These are phyloP conservation scores for Schizophyllum amplum DNA, from an alignment of 1,284 basidiomycete species.

Conservation along the genomic window DNA sequence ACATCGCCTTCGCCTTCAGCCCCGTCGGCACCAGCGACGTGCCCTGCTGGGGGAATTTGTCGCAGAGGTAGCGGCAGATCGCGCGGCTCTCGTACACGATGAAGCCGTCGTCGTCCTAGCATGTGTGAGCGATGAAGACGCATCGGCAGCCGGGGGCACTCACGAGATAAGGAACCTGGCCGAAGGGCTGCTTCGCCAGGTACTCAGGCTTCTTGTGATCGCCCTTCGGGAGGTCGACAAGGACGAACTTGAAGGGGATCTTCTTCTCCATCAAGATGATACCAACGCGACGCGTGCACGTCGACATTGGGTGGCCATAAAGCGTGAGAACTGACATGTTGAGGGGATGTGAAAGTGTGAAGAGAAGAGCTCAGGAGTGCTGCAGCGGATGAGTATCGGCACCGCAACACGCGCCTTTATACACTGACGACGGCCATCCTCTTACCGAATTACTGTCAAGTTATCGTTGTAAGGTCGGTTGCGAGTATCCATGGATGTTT, in stretches of 20 bases:
- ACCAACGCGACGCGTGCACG: slow-evolving; percentile 37
- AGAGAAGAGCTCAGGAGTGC: too few species aligned
- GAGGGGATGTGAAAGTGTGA: too few species aligned
- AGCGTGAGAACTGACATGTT: slow-evolving; percentile 9
- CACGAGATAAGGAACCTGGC: slow-evolving; percentile 53
- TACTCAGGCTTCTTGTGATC: slow-evolving; percentile 37
- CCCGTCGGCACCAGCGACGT: not conserved
- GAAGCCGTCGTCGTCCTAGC: slow-evolving; percentile 10
- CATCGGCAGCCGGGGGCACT: slow-evolving; percentile 8
- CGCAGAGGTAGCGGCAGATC: slow-evolving; percentile 11
- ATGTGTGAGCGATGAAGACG: not conserved
- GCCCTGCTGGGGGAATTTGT: slow-evolving; percentile 16
- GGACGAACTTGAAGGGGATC: slow-evolving; percentile 40
- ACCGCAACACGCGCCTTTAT: too few species aligned
- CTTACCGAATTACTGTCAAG: too few species aligned
- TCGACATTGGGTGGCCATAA: slow-evolving; percentile 22
- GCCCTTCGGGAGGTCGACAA: slow-evolving; percentile 30
- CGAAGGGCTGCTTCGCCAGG: slow-evolving; percentile 48
- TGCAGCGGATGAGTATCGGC: too few species aligned
- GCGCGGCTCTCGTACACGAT: slow-evolving; percentile 11
- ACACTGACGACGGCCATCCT: too few species aligned
- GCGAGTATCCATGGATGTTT: too few species aligned
- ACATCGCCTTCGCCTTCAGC: slow-evolving; percentile 7
- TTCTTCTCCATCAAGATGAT: slow-evolving; percentile 38
- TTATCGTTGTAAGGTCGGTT: too few species aligned